A percentile compares a stretch with the other conserved stretches of the same genome.
phyloP scores from a whole-genome alignment of 495 filamentous ascomycete genomes.

The Physcia stellaris region DNA sequence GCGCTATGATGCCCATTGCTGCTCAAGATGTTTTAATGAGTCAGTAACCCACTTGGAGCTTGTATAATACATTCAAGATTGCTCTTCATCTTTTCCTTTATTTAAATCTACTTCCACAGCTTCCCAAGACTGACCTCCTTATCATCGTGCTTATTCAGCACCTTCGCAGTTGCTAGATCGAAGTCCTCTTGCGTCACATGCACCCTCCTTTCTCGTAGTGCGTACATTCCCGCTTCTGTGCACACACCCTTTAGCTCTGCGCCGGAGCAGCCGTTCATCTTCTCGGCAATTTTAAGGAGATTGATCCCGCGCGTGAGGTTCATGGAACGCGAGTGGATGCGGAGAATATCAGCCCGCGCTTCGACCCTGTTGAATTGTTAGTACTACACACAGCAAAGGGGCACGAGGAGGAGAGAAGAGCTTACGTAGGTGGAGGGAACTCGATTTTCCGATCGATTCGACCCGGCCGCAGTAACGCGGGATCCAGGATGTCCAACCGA shows the following conservation, averaged over 20 bases:
- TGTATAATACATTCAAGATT: neutral
- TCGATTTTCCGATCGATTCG: constrained; percentile 99
- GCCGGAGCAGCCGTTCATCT: constrained; percentile 98
- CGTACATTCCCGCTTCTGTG: constrained; percentile 96
- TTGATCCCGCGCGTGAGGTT: constrained; percentile 97
- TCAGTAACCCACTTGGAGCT: too few species aligned
- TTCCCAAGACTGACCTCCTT: constrained; percentile 87
- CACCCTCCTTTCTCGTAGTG: constrained; percentile 82
- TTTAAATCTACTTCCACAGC: constrained; percentile 65
- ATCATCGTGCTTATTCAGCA: constrained; percentile 98
- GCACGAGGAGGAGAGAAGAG: constrained; percentile 1
- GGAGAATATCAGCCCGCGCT: constrained; percentile 91
- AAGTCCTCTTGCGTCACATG: constrained; percentile 99
- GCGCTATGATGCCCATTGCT: too few species aligned
- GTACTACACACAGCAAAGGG: constrained; percentile 4
- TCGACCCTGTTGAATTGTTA: constrained; percentile 45
- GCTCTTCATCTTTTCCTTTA: neutral
- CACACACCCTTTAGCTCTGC: constrained; percentile 96
- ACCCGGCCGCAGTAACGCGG: constrained; percentile 81
- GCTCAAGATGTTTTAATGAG: too few species aligned
- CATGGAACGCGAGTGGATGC: constrained; percentile 95
- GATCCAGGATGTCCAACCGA: constrained; percentile 91
- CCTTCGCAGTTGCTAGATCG: constrained; percentile 96
- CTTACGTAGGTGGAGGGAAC: constrained; percentile 85
- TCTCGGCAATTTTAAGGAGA: constrained; percentile 94